Conservation (phyloP, 768 basidiomycete genomes). For the Suillus plorans region DNA sequence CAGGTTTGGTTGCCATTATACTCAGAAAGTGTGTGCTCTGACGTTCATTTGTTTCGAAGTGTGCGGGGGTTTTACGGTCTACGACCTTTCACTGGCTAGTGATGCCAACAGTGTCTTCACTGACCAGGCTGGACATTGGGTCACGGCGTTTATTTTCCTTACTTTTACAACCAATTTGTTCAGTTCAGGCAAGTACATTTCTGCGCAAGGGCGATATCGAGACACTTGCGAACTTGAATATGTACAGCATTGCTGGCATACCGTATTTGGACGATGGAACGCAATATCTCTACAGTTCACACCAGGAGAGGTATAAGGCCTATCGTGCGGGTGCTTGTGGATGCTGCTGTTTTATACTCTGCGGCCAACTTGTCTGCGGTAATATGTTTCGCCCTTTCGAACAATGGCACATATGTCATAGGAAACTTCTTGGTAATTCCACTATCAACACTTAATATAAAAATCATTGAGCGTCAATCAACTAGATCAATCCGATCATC, state of each 20-base stretch:
- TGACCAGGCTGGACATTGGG: neutral
- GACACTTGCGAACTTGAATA: neutral
- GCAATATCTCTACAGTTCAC: neutral
- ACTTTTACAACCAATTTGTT: neutral
- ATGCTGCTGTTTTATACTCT: constrained; percentile 7
- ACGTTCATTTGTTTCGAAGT: neutral
- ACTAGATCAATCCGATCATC: constrained; percentile 1
- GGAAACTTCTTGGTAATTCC: neutral
- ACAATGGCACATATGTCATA: neutral
- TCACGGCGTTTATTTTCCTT: neutral
- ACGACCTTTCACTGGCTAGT: neutral
- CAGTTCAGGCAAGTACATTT: neutral
- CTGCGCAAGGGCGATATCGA: neutral
- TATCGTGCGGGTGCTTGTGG: neutral
- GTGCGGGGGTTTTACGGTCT: neutral
- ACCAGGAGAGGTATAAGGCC: neutral
- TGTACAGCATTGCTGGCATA: neutral
- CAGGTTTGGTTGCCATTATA: neutral
- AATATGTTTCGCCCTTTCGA: neutral
- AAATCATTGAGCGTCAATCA: neutral
- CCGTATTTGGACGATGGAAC: neutral
- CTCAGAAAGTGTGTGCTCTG: neutral
- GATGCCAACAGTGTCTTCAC: neutral
- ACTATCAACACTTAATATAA: neutral
- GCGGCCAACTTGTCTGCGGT: neutral